Base-by-base conservation (phyloP, 192 early-diverging fungal species). In the Mortierella antarctica region DNA sequence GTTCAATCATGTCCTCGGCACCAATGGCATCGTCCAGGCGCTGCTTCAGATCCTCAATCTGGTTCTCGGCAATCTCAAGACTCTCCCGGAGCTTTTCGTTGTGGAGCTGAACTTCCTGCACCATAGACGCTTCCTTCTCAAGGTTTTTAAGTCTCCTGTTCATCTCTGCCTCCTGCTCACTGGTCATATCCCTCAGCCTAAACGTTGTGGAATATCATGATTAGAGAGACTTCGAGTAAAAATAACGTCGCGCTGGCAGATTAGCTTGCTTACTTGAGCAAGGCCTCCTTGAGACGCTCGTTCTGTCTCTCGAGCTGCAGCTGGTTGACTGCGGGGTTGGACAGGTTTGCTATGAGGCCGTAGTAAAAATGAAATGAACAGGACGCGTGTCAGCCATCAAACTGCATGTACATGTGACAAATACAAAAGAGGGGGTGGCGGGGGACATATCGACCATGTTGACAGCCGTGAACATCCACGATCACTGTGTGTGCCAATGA, bases 241-340 rank as follows among this genome's bases (percentile, higher is more conserved):
- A 45, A 3, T 5, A 56, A 56, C 40, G 31, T 59, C 5, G 31
- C 41, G 4, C 20, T 9, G 41, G 2, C 2, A 44, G 41, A 57
- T 21, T 21, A 57, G 56, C 18, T n/a, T 15, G 8, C 44, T 47
- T 90, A 91, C 87, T 86, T 88, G 54, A 95, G 77, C 48, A 98
- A 86, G 20, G 97, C 97, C 46, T 95, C 94, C 70, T 94, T 96
- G 51, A 97, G 83, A 46, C 96, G 87, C 53, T 94, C 96, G 73
- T 94, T 98, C 65, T 97, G 96, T 59, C 83, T 78, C 73, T 94
- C 89, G 45, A 97, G 82, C 63, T 96, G 90, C 20, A 86, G 64
- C 12, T 89, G 83, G 65, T 90, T 93, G 11, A 92, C 73, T 9
- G 85, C 70, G 6, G 88, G 83, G 31, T 83, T 82, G 11, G 83